A percentile compares a stretch with the other conserved stretches of the same genome.
Conservation (phyloP, 2,329 filamentous ascomycete genomes). For the Didymella lethalis region DNA sequence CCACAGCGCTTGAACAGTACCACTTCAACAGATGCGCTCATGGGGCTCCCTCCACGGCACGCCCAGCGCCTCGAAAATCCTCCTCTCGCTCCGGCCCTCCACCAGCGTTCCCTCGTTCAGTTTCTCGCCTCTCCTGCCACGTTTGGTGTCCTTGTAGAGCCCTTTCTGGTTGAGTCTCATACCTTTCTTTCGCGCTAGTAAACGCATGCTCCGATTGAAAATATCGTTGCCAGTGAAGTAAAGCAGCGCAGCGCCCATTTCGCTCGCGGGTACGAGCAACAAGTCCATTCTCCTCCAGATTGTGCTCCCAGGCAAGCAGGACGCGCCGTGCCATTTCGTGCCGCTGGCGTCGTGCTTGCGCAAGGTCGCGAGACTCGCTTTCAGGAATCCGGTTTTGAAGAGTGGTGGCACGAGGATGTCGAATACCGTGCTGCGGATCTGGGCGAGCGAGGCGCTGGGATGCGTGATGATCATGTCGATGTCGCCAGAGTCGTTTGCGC, state of each 20-base stretch:
- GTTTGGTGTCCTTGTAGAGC: conserved; percentile 74
- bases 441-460: conserved; percentile 59
- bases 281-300: conserved; percentile 86
- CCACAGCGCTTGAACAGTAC: too few species aligned
- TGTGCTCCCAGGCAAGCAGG: conserved; percentile 66
- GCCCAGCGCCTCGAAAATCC: conserved; percentile 80
- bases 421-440: conserved; percentile 70
- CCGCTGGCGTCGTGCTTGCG: conserved; percentile 60
- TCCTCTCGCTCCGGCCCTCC: conserved; percentile 77
- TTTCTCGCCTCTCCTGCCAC: conserved; percentile 65
- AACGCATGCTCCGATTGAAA: conserved; percentile 85
- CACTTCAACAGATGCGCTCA: conserved; percentile 40
- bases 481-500: conserved; percentile 76
- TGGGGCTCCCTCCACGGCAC: conserved; percentile 78
- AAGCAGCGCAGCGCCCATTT: conserved; percentile 85
- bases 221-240: conserved; percentile 97
- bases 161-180: conserved; percentile 88
- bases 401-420: conserved; percentile 69
- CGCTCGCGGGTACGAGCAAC: conserved; percentile 78
- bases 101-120: conserved; percentile 73
- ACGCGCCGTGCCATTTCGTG: conserved; percentile 90
- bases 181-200: conserved; percentile 79
- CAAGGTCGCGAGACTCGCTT: conserved; percentile 69
- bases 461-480: conserved; percentile 87
- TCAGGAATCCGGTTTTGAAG: conserved; percentile 69